A percentile compares a stretch with the other conserved stretches of the same genome.
These are phyloP conservation scores for Phialocephala subalpina DNA, from an alignment of 2,329 filamentous ascomycete genomes.

Conservation along the genomic window DNA sequence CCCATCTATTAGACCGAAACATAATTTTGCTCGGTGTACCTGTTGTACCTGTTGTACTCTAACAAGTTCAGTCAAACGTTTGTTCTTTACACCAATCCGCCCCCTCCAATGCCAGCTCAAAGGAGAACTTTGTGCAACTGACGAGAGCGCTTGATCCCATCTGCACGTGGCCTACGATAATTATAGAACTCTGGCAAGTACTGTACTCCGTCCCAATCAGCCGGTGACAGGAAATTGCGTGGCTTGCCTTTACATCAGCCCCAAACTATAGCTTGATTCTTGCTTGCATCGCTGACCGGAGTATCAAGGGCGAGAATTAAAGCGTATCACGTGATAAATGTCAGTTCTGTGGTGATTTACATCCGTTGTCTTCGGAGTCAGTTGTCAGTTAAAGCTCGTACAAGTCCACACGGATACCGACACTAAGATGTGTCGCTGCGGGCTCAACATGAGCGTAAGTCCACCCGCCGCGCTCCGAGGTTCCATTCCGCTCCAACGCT, in stretches of 20 bases:
- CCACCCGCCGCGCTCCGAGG: too few relatives aligned
- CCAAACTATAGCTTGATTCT: neutral
- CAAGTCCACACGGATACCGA: too few relatives aligned
- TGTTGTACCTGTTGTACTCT: too few relatives aligned
- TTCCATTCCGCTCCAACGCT: too few relatives aligned
- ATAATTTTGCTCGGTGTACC: too few relatives aligned
- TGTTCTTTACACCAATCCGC: neutral
- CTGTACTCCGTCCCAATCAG: neutral
- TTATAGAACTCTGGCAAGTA: neutral
- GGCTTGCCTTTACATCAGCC: neutral
- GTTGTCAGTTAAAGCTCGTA: too few relatives aligned
- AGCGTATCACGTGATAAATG: neutral
- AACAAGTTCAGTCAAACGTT: too few relatives aligned
- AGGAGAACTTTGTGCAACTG: neutral
- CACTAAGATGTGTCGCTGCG: too few relatives aligned
- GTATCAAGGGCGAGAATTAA: neutral
- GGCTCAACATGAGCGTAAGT: too few relatives aligned
- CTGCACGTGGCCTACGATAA: constrained; percentile 1
- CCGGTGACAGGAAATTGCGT: neutral
- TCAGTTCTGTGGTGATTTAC: too few relatives aligned
- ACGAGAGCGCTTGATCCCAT: neutral
- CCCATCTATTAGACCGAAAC: too few relatives aligned
- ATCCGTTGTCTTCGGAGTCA: too few relatives aligned
- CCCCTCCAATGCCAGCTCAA: neutral
- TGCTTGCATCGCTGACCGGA: neutral